A percentile compares a stretch with the other conserved stretches of the same genome.
phyloP scores from a whole-genome alignment of 164 flowering plant species.

The Vitis cinerea region DNA sequence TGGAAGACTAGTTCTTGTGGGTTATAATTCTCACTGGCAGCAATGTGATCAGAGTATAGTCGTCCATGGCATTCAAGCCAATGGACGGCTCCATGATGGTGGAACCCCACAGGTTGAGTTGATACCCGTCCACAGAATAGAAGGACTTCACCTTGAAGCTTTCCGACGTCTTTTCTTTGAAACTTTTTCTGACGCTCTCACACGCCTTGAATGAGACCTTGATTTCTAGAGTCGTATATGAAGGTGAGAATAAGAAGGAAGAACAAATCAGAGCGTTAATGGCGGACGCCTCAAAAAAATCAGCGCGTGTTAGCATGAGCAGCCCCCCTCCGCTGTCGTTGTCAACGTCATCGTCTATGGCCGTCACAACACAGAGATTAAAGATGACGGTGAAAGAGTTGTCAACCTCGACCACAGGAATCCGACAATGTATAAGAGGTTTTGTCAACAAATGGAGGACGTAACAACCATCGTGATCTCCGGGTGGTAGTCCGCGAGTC shows the following conservation, averaged over 20 bases:
- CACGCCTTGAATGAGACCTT: slow-evolving; percentile 50
- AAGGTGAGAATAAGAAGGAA: neutral
- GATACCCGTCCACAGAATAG: slow-evolving; percentile 16
- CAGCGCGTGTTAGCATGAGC: slow-evolving; percentile 1
- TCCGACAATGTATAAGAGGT: slow-evolving; percentile 83
- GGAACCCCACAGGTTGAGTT: slow-evolving; percentile 27
- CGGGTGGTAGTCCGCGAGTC: slow-evolving; percentile 76
- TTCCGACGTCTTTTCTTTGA: slow-evolving; percentile 20
- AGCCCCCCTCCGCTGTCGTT: neutral
- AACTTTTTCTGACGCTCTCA: slow-evolving; percentile 43
- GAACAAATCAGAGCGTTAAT: neutral
- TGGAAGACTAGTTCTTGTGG: slow-evolving; percentile 40
- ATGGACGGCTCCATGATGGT: slow-evolving; percentile 9
- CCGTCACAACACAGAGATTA: neutral
- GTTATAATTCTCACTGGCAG: slow-evolving; percentile 30
- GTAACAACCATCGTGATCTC: slow-evolving; percentile 47
- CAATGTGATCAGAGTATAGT: slow-evolving; percentile 30
- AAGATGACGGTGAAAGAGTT: slow-evolving; percentile 26
- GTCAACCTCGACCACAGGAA: slow-evolving; percentile 85
- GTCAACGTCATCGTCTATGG: neutral
- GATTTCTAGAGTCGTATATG: slow-evolving; percentile 25
- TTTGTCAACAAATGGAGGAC: slow-evolving; percentile 68
- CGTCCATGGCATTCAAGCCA: slow-evolving; percentile 17
- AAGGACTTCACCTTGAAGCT: slow-evolving; percentile 18
- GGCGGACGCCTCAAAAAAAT: neutral